phyloP scores from a whole-genome alignment of 441 rosid genomes.

The Aquilaria agallochum region DNA sequence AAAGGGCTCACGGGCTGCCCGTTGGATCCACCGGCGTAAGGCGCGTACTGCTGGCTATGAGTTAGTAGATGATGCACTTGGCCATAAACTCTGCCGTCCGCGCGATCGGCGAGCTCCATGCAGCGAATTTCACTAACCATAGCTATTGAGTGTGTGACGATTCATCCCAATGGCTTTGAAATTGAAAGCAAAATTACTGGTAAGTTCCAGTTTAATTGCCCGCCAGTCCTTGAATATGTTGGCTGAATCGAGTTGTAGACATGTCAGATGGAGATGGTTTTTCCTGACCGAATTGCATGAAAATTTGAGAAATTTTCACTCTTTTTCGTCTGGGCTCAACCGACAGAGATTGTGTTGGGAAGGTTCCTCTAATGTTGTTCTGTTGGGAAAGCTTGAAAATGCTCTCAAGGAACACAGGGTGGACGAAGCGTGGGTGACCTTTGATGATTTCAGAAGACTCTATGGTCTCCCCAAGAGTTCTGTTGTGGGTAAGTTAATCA shows the following conservation, averaged over 20 bases:
- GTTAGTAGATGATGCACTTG: no score
- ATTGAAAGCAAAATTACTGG: slow-evolving; percentile 13
- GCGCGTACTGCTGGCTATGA: no score
- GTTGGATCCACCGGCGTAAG: no score
- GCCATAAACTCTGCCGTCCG: no score
- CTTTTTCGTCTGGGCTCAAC: slow-evolving; percentile 23
- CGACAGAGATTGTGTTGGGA: slow-evolving; percentile 41
- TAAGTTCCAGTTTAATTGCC: slow-evolving; percentile 9
- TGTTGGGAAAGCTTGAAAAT: slow-evolving; percentile 56
- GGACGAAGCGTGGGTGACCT: slow-evolving; percentile 68
- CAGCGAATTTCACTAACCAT: no score
- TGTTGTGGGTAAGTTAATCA: slow-evolving; percentile 39
- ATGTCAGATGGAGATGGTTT: slow-evolving; percentile 1
- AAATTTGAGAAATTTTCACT: neutral
- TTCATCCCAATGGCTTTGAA: neutral
- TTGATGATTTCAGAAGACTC: slow-evolving; percentile 50
- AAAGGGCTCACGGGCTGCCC: no score
- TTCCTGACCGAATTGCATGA: neutral
- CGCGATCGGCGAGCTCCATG: no score
- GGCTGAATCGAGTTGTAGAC: slow-evolving; percentile 10
- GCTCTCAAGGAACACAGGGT: slow-evolving; percentile 39
- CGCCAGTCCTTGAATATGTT: neutral
- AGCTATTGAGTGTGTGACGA: no score
- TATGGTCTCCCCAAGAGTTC: slow-evolving; percentile 48
- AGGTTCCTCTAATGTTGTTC: slow-evolving; percentile 39